Conservation (phyloP, 805 yeast species). For the Candida suzukii region DNA sequence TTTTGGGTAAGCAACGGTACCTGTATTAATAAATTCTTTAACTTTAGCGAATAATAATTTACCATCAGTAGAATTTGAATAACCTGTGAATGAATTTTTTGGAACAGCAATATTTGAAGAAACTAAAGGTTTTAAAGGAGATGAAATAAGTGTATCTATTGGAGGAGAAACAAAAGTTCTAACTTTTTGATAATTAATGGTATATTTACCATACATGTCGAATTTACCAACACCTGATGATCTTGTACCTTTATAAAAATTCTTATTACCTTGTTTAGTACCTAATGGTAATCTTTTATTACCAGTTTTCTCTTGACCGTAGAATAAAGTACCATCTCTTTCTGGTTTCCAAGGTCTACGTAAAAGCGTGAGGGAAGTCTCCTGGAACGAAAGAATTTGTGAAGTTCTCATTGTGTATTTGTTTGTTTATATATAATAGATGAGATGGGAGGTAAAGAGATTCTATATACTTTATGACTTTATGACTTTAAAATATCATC, state of each 20-base stretch:
- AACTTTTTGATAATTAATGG: conserved; percentile 77
- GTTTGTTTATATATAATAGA: not conserved
- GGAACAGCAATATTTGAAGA: conserved; percentile 68
- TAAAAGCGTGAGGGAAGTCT: conserved; percentile 38
- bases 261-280: conserved; percentile 91
- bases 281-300: conserved; percentile 79
- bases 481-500: no score
- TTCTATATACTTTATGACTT: no score
- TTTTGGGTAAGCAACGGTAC: conserved; percentile 38
- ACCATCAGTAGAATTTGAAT: conserved; percentile 60
- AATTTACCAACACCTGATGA: conserved; percentile 87
- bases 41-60: conserved; percentile 65
- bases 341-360: conserved; percentile 87
- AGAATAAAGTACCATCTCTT: conserved; percentile 77
- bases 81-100: conserved; percentile 64
- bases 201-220: conserved; percentile 67
- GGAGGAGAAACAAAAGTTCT: conserved; percentile 85
- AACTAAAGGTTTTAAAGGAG: conserved; percentile 63
- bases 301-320: conserved; percentile 73
- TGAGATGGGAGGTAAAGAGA: not conserved
- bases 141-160: conserved; percentile 18
- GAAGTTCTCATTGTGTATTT: conserved; percentile 41
- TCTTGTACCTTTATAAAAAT: conserved; percentile 92
- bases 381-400: conserved; percentile 36
- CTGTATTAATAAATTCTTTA: conserved; percentile 69